phyloP scores from a whole-genome alignment of 2,329 filamentous ascomycete genomes.

The Penicillium fuscoglaucum region DNA sequence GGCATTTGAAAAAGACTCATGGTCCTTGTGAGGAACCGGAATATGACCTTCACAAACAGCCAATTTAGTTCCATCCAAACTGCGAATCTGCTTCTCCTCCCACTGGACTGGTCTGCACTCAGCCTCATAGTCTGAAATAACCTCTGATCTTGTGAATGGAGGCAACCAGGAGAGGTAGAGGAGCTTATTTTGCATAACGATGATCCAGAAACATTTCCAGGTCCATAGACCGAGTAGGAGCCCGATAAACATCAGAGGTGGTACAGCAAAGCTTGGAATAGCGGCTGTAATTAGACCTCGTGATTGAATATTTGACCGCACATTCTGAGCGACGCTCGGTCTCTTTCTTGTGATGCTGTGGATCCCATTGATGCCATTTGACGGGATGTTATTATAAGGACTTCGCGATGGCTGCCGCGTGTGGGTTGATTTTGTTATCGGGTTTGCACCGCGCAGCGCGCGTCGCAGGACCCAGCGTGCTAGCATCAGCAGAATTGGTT shows the following conservation, averaged over 20 bases:
- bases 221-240: conserved; percentile 65
- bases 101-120: conserved; percentile 65
- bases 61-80: conserved; percentile 46
- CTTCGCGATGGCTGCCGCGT: background rate
- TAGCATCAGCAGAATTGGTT: conserved; percentile 6
- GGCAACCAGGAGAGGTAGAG: conserved; percentile 78
- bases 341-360: conserved; percentile 1
- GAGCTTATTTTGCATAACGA: conserved; percentile 77
- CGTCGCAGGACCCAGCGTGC: background rate
- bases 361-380: conserved; percentile 3
- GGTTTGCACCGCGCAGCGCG: background rate
- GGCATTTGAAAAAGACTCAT: conserved; percentile 27
- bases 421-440: background rate
- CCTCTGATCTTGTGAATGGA: conserved; percentile 68
- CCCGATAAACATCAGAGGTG: conserved; percentile 66
- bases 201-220: conserved; percentile 69
- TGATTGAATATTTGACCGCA: background rate
- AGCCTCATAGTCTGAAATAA: conserved; percentile 61
- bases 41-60: conserved; percentile 67
- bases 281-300: conserved; percentile 23
- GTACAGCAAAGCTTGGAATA: conserved; percentile 55
- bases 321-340: background rate
- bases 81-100: conserved; percentile 56
- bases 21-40: conserved; percentile 36
- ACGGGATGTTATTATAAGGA: background rate